A percentile compares a stretch with the other conserved stretches of the same genome.
These are phyloP conservation scores for Trypanosoma lewisi DNA, from an alignment of 208 protist genomes.

Conservation along the genomic window DNA sequence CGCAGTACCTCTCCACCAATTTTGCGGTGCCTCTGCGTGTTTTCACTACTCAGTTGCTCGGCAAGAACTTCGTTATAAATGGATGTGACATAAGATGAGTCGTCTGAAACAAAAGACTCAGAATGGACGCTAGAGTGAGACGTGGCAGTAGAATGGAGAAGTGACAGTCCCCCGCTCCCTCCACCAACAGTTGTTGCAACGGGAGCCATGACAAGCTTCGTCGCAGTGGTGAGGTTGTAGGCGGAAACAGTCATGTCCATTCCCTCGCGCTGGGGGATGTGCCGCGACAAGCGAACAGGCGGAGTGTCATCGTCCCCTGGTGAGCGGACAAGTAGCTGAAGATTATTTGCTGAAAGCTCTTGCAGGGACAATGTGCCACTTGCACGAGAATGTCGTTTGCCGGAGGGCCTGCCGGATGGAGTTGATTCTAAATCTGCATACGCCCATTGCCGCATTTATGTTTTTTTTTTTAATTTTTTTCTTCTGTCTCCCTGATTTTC, in stretches of 20 bases:
- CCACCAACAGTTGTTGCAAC: not conserved
- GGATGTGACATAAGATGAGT: constrained; percentile 77
- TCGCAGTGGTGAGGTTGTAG: constrained; percentile 53
- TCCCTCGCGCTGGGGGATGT: constrained; percentile 82
- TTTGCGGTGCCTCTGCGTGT: constrained; percentile 19
- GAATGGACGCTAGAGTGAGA: constrained; percentile 53
- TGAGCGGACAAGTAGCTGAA: constrained; percentile 13
- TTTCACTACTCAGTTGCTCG: constrained; percentile 50
- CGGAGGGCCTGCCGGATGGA: constrained; percentile 10
- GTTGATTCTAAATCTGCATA: constrained; percentile 19
- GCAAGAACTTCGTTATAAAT: constrained; percentile 87
- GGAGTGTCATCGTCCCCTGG: constrained; percentile 40
- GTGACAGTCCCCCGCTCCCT: constrained; percentile 5
- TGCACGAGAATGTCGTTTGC: constrained; percentile 7
- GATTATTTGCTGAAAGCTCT: constrained; percentile 21
- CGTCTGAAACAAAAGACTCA: constrained; percentile 81
- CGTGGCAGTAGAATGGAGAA: constrained; percentile 18
- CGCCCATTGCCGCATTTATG: constrained; percentile 24
- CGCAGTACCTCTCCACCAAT: constrained; percentile 32
- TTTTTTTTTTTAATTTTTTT: not conserved
- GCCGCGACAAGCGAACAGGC: constrained; percentile 64
- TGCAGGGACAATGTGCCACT: constrained; percentile 18
- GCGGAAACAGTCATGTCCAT: constrained; percentile 78
- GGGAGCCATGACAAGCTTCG: not conserved
- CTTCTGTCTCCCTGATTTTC: not conserved